Base-by-base conservation (phyloP, 139 green algal species). In the Chlamydomonas asymmetrica region DNA sequence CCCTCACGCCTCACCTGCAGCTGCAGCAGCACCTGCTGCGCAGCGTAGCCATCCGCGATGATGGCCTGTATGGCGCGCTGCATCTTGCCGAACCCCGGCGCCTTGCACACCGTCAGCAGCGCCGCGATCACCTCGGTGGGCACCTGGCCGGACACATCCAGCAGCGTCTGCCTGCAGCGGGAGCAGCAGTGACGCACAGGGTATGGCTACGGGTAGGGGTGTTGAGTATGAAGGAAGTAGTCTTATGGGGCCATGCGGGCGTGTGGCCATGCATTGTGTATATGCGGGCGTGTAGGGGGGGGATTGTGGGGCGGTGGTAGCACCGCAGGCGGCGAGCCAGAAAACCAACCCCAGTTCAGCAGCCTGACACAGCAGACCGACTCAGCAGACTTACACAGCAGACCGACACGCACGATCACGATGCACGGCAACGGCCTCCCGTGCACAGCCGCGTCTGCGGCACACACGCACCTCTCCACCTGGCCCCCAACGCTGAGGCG, bases 11-110 rank as follows among this genome's bases (percentile, higher is more conserved):
- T 2, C 43, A 77, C 76, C 75, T 96, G 91, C 65, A 98, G 74
- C 87, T 95, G 89, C 66, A 93, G 72, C 80, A 98, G 75, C 38
- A 98, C 74, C 73, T 93, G 88, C 73, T 90, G 82, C 32, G 80
- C 84, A 8, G 87, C 83, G 66, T 88, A 97, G 38, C 93, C 93
- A n/a, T 95, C 91, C 1, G 86, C 82, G 22, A 97, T 92, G 37
- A 91, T 70, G 52, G 90, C 74, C 0, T 35, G 7, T 35, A 86
- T 81, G 48, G 74, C 73, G 41, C 82, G 75, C 74, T 88, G 85
- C 63, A 91, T 43, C 9, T 18, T 54, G 39, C 67, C 38, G 32
- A 87, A 91, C 16, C 45, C 63, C 5, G 34, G 32, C 20, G 71
- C 54, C 74, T 83, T 79, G 71, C 80, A 84, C 1, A 67, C 78